Base-by-base conservation (phyloP, 2,329 filamentous ascomycete species). In the Hypoxylon sp. region DNA sequence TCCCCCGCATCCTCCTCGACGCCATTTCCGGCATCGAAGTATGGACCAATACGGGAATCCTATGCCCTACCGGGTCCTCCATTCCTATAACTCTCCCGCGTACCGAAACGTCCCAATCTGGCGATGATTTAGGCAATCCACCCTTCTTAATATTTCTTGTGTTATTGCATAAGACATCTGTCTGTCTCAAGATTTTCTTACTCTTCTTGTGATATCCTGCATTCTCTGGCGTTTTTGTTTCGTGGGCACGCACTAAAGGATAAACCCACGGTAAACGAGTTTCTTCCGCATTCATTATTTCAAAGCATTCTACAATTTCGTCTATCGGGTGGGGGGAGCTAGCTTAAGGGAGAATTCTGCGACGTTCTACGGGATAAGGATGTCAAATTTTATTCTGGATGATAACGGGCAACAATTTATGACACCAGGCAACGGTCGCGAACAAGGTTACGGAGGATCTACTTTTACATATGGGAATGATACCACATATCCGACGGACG, bases 71-170 rank as follows among this genome's bases (percentile, higher is more conserved):
- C 83, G 86, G 1, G 80, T 88, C 10, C 77, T 88, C 7, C 86
- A 88, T 76, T 88, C 85, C 76, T 87, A 88, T 71, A 86, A 87
- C 73, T 86, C 86, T 3, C 86, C 86, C 4, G 85, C 86, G 5
- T 88, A 89, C 71, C 81, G 81, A 28, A 81, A 84, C 36, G 82
- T 80, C 2, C 86, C 85, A 0, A 86, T 88, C n/a, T 87, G 86
- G 85, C 82, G 84, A n/a, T 86, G 68, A 78, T 43, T 34, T 5
- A n/a, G 43, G 34, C 51, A 5, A n/a, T 5, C 13, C 36, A 38
- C 21, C 50, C 28, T 30, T 32, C 38, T 30, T 34, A 48, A 4
- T 46, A 6, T 51, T 5, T n/a, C 19, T 38, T 52, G n/a, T n/a
- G 48, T 19, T 17, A 19, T 30, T 60, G 17, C 43, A 25, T 50